Evolutionary conservation across 352 stramenopile species (phyloP).

Genomic region (Pythium catenulatum): DNA sequence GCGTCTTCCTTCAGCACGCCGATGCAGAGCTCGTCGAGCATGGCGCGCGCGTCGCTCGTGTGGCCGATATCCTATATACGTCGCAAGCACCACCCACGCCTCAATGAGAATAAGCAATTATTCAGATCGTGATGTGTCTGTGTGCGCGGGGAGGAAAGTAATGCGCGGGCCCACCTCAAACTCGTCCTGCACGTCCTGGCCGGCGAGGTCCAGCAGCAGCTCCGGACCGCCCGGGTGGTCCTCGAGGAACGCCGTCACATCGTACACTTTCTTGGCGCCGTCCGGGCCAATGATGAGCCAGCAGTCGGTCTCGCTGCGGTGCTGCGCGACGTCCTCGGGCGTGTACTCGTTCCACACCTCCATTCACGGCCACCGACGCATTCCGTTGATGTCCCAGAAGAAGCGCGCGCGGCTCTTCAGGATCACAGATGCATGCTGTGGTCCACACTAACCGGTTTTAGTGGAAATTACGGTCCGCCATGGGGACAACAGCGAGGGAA

Average conservation of each 20-base stretch:
- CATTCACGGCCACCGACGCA: too few relatives aligned
- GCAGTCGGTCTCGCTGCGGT: slow-evolving; percentile 67
- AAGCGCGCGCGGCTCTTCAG: background rate
- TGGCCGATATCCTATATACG: slow-evolving; percentile 11
- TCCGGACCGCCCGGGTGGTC: slow-evolving; percentile 96
- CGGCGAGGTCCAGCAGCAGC: slow-evolving; percentile 94
- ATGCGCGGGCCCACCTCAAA: slow-evolving; percentile 70
- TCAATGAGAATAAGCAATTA: too few relatives aligned
- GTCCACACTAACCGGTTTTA: slow-evolving; percentile 13
- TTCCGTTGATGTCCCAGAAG: too few relatives aligned
- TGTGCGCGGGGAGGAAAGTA: too few relatives aligned
- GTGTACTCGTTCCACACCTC: slow-evolving; percentile 78
- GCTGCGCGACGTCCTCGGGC: slow-evolving; percentile 91
- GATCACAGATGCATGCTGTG: background rate
- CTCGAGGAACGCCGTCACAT: slow-evolving; percentile 96
- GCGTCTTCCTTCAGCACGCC: slow-evolving; percentile 76
- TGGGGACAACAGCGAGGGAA: too few relatives aligned
- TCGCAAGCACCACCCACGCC: background rate
- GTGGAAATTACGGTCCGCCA: background rate
- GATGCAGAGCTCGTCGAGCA: slow-evolving; percentile 89
- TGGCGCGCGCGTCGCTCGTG: slow-evolving; percentile 6
- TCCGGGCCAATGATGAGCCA: slow-evolving; percentile 71
- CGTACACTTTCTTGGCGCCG: slow-evolving; percentile 93
- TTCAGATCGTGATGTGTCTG: too few relatives aligned
- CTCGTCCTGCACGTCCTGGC: slow-evolving; percentile 87